Base-by-base conservation (phyloP, 768 basidiomycete species). In the Trametes maxima region DNA sequence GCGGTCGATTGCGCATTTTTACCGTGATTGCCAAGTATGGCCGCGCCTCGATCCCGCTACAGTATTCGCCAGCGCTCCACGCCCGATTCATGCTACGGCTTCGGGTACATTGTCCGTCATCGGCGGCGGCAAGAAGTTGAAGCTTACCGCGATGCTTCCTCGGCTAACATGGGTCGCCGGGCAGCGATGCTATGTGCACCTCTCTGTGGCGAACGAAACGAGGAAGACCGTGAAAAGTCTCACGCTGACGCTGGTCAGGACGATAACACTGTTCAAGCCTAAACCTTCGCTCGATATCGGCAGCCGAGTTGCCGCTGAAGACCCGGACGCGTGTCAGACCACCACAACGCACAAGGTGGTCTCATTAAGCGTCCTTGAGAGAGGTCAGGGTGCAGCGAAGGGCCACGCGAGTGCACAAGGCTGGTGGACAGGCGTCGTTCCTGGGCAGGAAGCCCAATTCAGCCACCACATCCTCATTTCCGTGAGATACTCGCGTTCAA, bases 1-100 rank as follows among this genome's bases (percentile, higher is more conserved):
- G 65, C 80, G 84, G 14, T 92, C 90, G 3, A 88, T 95, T 36
- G 89, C 94, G 3, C 94, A 97, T 74, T 94, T 95, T 72, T 96
- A 95, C 72, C 85, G 94, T 10, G 77, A 86, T 47, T 88, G 92
- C 72, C 85, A 87, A 54, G 77, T 95, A 28, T 93, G 87, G 84
- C 93, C 94, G 1, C 84, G 83, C 47, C 73, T 94, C 19, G 81
- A 91, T 59, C 83, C 89, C 3, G 74, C 80, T 19, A 57, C 77
- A 4, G 78, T 87, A 21, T 82, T 97, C 17, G 79, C 85, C 2
- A 80, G 89, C 3, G 80, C 85, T 3, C 74, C 80, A 14, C 78
- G 82, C 40, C 86, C 88, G 2, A 72, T 94, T 14, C 80, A 82
- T 62, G 83, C 84, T 28, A 80, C 81, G 14, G 78, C 78, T 1